Conservation (phyloP, 441 rosid species). For the Brassica hybrid region DNA sequence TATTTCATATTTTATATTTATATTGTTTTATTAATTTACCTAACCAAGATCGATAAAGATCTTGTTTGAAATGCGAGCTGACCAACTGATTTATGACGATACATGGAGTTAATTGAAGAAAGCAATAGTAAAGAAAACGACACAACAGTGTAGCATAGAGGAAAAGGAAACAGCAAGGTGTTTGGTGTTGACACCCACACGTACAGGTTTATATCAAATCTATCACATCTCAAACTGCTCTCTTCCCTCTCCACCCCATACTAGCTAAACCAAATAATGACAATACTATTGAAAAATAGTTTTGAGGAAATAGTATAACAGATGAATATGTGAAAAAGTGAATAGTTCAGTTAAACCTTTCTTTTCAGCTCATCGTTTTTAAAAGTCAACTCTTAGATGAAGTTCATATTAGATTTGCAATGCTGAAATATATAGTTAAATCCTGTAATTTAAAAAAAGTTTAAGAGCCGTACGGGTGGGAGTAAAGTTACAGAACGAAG, state of each 20-base stretch:
- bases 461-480: constrained; percentile 9
- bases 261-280: constrained; percentile 33
- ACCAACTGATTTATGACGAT: constrained; percentile 16
- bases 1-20: background rate
- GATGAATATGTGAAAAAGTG: constrained; percentile 26
- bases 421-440: constrained; percentile 1
- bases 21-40: background rate
- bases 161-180: constrained; percentile 40
- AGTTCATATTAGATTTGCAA: background rate
- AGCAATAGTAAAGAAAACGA: constrained; percentile 36
- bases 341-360: constrained; percentile 33
- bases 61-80: constrained; percentile 40
- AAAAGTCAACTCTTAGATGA: constrained; percentile 44
- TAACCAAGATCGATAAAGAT: constrained; percentile 25
- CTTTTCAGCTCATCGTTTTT: background rate
- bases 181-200: constrained; percentile 42
- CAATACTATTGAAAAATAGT: background rate
- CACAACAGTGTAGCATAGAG: constrained; percentile 29
- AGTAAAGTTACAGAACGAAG: constrained; percentile 30
- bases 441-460: background rate
- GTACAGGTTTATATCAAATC: constrained; percentile 47
- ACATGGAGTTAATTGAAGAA: background rate
- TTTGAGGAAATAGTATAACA: background rate
- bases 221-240: constrained; percentile 56
- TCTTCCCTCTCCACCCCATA: constrained; percentile 25